These are phyloP conservation scores for Peronospora belbahrii DNA, from an alignment of 352 stramenopile genomes.

Conservation along the genomic window DNA sequence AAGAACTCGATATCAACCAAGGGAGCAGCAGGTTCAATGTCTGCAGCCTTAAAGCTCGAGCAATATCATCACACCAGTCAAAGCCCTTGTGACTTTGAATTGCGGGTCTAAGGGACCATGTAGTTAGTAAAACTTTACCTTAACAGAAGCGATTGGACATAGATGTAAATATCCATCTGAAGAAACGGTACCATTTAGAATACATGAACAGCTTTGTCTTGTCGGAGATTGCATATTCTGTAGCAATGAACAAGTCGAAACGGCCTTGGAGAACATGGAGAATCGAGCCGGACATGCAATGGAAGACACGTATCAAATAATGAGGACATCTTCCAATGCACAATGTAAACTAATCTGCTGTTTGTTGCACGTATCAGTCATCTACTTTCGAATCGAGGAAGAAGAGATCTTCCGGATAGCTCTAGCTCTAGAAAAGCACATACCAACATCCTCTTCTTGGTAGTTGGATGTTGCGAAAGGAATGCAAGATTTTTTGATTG, in stretches of 20 bases:
- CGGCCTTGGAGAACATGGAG: background rate
- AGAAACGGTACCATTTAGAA: conserved; percentile 10
- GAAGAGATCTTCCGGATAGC: too few species aligned
- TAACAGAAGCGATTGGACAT: conserved; percentile 10
- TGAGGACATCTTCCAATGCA: conserved; percentile 1
- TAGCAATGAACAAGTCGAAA: background rate
- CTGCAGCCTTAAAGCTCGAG: conserved; percentile 14
- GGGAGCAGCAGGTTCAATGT: background rate
- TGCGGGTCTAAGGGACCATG: conserved; percentile 16
- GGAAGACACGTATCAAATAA: background rate
- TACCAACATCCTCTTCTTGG: too few species aligned
- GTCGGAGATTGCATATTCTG: background rate
- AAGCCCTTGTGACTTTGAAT: conserved; percentile 21
- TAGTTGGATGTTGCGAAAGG: too few species aligned
- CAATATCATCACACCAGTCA: background rate
- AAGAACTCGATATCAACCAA: conserved; percentile 13
- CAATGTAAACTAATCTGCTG: background rate
- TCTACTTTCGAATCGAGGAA: too few species aligned
- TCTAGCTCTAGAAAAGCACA: too few species aligned
- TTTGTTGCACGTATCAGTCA: background rate
- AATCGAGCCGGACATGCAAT: background rate
- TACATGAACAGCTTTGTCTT: background rate
- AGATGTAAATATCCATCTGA: conserved; percentile 25
- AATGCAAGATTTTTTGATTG: too few species aligned
- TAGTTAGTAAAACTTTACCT: conserved; percentile 21